Evolutionary conservation across 192 early-diverging fungal genomes (phyloP).

Genomic region (Linnemannia zychae): DNA sequence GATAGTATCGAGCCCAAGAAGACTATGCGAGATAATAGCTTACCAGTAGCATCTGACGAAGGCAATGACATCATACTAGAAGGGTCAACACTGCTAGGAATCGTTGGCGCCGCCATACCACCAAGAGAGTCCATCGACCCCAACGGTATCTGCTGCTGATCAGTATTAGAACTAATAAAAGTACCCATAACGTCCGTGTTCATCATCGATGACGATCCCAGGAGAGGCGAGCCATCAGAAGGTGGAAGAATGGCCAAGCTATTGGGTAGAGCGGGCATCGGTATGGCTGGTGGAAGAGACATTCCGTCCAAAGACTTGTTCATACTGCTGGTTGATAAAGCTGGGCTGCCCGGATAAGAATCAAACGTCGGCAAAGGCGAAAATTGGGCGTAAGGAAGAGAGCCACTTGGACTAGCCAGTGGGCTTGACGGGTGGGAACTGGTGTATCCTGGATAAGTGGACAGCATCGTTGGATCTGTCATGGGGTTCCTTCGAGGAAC

Average conservation of each 20-base stretch:
- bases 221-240: background rate
- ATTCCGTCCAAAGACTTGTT: slow-evolving; percentile 5
- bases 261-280: background rate
- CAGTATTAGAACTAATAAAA: background rate
- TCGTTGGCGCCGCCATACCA: background rate
- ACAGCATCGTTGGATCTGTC: slow-evolving; percentile 7
- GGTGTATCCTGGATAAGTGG: slow-evolving; percentile 13
- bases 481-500: slow-evolving; percentile 16
- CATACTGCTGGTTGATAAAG: slow-evolving; percentile 15
- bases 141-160: background rate
- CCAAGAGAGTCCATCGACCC: background rate
- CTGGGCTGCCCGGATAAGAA: background rate
- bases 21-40: background rate
- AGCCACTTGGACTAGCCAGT: background rate
- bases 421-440: background rate
- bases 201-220: slow-evolving; percentile 11
- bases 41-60: background rate
- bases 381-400: background rate
- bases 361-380: slow-evolving; percentile 1
- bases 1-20: background rate
- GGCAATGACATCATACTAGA: background rate
- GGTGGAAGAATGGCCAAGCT: background rate
- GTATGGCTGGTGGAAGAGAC: slow-evolving; percentile 3
- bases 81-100: background rate
- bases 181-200: background rate